phyloP scores from a whole-genome alignment of 306 rosid genomes.

The Ormosia emarginata region DNA sequence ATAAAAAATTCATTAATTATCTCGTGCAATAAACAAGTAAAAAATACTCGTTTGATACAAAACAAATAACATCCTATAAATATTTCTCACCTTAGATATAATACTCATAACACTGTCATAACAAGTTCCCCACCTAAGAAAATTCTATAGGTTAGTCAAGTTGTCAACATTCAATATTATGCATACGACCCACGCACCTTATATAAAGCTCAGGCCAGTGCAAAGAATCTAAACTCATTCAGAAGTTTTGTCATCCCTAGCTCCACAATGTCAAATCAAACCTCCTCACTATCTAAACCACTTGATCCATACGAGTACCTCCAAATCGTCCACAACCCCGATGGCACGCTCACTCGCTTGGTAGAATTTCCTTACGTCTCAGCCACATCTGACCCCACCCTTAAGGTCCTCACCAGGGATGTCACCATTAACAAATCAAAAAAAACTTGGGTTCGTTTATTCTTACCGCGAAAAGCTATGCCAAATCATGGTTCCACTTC shows the following conservation, averaged over 20 bases:
- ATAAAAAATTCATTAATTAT: too few species aligned
- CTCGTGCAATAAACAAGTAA: too few species aligned
- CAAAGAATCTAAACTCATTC: not conserved
- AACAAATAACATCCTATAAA: too few species aligned
- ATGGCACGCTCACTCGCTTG: conserved; percentile 37
- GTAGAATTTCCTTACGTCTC: not conserved
- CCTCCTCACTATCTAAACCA: not conserved
- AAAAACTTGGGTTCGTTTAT: conserved; percentile 33
- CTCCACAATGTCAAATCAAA: not conserved
- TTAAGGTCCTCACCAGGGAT: conserved; percentile 40
- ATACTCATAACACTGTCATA: too few species aligned
- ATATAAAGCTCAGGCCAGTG: not conserved
- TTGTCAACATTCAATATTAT: too few species aligned
- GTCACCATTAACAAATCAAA: conserved; percentile 37
- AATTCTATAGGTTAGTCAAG: too few species aligned
- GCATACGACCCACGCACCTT: not conserved
- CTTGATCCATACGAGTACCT: conserved; percentile 24
- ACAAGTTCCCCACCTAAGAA: too few species aligned
- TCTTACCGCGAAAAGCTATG: conserved; percentile 21
- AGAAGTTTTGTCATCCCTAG: not conserved
- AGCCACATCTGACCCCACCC: conserved; percentile 20
- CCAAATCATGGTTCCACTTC: not conserved
- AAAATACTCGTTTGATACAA: too few species aligned
- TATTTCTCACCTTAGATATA: too few species aligned
- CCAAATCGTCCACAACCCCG: conserved; percentile 14